phyloP scores from a whole-genome alignment of 495 filamentous ascomycete genomes.

The Podospora conica region DNA sequence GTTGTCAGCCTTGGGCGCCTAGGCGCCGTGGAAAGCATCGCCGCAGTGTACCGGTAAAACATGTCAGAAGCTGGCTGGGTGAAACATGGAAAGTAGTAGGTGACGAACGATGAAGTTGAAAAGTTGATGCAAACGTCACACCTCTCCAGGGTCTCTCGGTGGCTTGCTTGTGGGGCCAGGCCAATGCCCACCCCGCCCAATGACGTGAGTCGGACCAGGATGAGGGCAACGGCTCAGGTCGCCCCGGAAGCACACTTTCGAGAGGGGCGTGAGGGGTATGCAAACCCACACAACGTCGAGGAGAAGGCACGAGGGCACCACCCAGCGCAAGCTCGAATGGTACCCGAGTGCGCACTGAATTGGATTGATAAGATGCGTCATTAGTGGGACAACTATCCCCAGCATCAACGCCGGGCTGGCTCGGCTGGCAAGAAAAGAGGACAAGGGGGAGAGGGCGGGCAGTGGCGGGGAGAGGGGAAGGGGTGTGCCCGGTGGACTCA shows the following conservation, averaged over 20 bases:
- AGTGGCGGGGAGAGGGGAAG: background rate
- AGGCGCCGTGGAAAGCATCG: background rate
- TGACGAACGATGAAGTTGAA: background rate
- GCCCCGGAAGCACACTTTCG: background rate
- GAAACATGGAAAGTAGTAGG: background rate
- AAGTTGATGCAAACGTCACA: conserved; percentile 1
- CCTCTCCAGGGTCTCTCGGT: background rate
- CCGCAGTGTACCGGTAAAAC: background rate
- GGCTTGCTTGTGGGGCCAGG: background rate
- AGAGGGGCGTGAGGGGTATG: background rate
- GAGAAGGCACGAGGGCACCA: background rate
- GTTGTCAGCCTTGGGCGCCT: too few relatives aligned
- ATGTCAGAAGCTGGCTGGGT: background rate
- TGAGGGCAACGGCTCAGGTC: background rate
- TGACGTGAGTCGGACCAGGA: background rate
- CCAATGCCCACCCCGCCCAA: background rate
- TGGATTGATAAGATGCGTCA: background rate
- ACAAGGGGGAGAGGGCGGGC: background rate
- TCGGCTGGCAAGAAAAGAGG: background rate
- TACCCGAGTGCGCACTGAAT: background rate
- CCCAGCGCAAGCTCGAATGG: background rate
- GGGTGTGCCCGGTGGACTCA: background rate
- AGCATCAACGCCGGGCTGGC: background rate
- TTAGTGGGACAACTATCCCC: background rate
- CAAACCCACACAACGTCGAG: too few relatives aligned